A percentile compares a stretch with the other conserved stretches of the same genome.
Conservation (phyloP, 805 yeast species). For the Candida corydali region DNA sequence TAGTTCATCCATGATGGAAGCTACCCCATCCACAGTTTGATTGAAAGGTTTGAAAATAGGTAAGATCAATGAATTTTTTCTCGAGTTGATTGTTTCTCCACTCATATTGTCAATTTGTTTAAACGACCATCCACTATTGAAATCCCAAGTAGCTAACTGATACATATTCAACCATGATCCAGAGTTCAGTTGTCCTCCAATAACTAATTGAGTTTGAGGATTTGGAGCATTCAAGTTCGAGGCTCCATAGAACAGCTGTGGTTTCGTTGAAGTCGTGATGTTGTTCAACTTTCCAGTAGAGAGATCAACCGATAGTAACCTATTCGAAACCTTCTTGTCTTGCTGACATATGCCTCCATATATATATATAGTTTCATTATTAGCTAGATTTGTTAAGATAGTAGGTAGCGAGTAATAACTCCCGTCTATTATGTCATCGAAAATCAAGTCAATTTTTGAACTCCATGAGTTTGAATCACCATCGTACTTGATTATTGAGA, state of each 20-base stretch:
- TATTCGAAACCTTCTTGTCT: conserved; percentile 25
- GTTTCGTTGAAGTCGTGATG: conserved; percentile 47
- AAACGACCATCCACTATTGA: conserved; percentile 64
- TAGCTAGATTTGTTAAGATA: conserved; percentile 37
- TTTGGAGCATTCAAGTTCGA: conserved; percentile 40
- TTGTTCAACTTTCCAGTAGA: conserved; percentile 26
- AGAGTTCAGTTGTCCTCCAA: conserved; percentile 60
- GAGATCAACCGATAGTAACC: conserved; percentile 45
- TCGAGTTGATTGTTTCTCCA: conserved; percentile 42
- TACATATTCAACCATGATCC: conserved; percentile 77
- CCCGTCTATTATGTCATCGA: conserved; percentile 18
- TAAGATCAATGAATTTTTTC: conserved; percentile 49
- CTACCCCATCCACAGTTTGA: conserved; percentile 17
- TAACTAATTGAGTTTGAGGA: conserved; percentile 45
- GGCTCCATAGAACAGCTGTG: conserved; percentile 54
- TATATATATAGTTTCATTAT: conserved; percentile 39
- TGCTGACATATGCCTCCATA: conserved; percentile 48
- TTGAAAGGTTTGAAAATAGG: conserved; percentile 44
- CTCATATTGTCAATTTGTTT: conserved; percentile 22
- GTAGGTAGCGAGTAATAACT: conserved; percentile 34
- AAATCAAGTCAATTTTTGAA: conserved; percentile 2
- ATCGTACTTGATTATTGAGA: conserved; percentile 19
- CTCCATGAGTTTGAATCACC: conserved; percentile 17
- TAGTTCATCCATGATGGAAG: conserved; percentile 29
- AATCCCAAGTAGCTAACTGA: conserved; percentile 73